Percentiles rank a stretch among this genome's conserved stretches.
phyloP scores from a whole-genome alignment of 75 land plant species.

The Adiantum capillusveneris region DNA sequence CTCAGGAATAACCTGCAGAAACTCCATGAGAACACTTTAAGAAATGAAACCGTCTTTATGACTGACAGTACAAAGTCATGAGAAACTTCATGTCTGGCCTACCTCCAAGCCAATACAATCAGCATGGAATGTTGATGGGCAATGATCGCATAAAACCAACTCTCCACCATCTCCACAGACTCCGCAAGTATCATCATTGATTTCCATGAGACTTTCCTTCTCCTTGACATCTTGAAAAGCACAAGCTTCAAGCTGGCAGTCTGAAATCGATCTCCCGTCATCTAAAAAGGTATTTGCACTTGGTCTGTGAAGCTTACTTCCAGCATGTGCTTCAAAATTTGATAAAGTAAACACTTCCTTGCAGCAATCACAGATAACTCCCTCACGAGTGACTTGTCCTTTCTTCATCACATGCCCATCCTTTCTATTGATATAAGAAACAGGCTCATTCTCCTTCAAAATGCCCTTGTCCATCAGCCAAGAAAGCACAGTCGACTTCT shows the following conservation, averaged over 20 bases:
- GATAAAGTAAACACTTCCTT: conserved; percentile 42
- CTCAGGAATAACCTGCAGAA: conserved; percentile 63
- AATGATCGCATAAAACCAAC: conserved; percentile 89
- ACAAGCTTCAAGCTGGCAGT: conserved; percentile 67
- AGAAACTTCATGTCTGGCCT: not conserved
- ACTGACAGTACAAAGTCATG: not conserved
- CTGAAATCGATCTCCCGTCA: conserved; percentile 60
- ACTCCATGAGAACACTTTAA: not conserved
- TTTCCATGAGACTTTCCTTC: conserved; percentile 51
- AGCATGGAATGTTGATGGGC: conserved; percentile 93
- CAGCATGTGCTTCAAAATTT: conserved; percentile 72
- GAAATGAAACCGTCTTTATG: not conserved
- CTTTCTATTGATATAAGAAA: conserved; percentile 48
- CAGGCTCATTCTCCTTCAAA: conserved; percentile 47
- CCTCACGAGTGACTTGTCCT: conserved; percentile 62
- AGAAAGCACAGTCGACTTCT: conserved; percentile 46
- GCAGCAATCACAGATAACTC: conserved; percentile 79
- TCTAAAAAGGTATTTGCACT: conserved; percentile 66
- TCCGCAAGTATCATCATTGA: conserved; percentile 92
- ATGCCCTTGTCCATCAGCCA: conserved; percentile 71
- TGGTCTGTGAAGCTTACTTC: conserved; percentile 40
- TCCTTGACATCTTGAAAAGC: conserved; percentile 44
- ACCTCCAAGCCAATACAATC: conserved; percentile 70
- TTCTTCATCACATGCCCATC: conserved; percentile 38
- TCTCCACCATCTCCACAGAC: conserved; percentile 96